Evolutionary conservation across 305 asterid genomes (phyloP).

Genomic region (Withania somnifera): DNA sequence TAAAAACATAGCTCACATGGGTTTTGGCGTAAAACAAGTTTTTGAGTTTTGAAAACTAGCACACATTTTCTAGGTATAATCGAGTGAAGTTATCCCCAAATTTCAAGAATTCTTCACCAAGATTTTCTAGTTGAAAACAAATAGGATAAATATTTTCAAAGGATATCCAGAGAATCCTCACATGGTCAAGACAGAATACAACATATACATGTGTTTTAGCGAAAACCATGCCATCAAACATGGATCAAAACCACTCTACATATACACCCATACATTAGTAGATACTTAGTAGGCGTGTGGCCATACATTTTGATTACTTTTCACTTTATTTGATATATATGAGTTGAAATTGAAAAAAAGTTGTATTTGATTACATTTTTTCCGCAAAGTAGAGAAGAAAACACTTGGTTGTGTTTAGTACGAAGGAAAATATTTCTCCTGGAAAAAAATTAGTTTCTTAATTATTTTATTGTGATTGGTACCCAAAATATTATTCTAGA

Average conservation of each 20-base stretch:
- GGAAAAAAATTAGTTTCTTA: too few relatives aligned
- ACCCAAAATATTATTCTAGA: too few relatives aligned
- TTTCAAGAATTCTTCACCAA: constrained; percentile 5
- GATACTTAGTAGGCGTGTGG: not conserved
- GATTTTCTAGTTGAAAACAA: not conserved
- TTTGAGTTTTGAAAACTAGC: not conserved
- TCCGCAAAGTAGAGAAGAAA: not conserved
- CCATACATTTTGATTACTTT: too few relatives aligned
- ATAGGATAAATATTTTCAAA: not conserved
- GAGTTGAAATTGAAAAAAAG: too few relatives aligned
- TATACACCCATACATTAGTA: not conserved
- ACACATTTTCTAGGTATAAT: not conserved
- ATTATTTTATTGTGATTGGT: too few relatives aligned
- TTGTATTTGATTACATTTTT: too few relatives aligned
- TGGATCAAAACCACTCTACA: not conserved
- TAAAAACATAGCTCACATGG: not conserved
- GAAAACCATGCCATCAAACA: not conserved
- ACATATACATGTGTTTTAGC: not conserved
- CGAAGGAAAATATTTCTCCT: too few relatives aligned
- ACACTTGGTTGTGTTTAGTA: not conserved
- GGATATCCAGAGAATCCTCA: not conserved
- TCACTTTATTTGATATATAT: too few relatives aligned
- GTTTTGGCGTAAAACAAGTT: not conserved
- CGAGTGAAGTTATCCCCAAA: constrained; percentile 11
- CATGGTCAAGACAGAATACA: not conserved